Conservation (phyloP, 164 flowering plant species). For the Cinnamomum micranthum region DNA sequence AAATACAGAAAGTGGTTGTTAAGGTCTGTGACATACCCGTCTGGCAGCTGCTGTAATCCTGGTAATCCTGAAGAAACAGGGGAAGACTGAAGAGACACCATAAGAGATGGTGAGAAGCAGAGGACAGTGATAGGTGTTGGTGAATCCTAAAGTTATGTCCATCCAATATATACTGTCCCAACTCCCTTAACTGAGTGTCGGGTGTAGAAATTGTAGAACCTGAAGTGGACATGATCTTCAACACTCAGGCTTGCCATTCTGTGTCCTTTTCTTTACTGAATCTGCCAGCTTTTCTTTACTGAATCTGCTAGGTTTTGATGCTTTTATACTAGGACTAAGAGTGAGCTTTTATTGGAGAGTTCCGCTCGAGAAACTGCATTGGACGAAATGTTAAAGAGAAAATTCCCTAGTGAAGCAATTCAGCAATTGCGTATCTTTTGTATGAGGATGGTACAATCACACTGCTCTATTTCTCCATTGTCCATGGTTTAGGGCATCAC, state of each 20-base stretch:
- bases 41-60: constrained; percentile 81
- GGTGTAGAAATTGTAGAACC: background rate
- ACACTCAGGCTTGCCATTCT: background rate
- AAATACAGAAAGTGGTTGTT: constrained; percentile 68
- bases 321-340: too few relatives aligned
- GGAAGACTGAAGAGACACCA: too few relatives aligned
- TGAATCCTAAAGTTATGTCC: background rate
- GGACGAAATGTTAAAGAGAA: too few relatives aligned
- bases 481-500: background rate
- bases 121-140: too few relatives aligned
- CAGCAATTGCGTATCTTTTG: too few relatives aligned
- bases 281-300: background rate
- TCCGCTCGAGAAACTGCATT: too few relatives aligned
- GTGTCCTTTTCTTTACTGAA: background rate
- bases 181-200: background rate
- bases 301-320: too few relatives aligned
- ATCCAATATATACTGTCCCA: background rate
- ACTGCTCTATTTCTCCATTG: too few relatives aligned
- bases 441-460: too few relatives aligned
- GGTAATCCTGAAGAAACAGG: constrained; percentile 36
- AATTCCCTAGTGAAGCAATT: too few relatives aligned
- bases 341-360: too few relatives aligned
- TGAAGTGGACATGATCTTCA: background rate
- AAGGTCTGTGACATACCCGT: constrained; percentile 80
- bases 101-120: too few relatives aligned